phyloP scores from a whole-genome alignment of 1,284 basidiomycete genomes.

The Sporisorium scitamineum region DNA sequence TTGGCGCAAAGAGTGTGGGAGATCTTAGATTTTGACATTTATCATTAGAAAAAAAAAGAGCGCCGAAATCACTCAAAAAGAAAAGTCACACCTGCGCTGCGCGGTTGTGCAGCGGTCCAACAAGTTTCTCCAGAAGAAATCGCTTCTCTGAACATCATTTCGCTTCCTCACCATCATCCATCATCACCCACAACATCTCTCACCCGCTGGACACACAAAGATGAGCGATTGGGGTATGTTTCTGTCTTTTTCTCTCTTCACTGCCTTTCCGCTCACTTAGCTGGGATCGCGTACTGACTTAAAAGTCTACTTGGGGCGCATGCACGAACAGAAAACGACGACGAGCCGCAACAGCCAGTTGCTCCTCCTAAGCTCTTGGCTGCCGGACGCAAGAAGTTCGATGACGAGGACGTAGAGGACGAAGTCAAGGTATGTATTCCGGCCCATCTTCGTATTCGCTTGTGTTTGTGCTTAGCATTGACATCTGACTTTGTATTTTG shows the following conservation, averaged over 20 bases:
- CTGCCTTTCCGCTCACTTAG: background rate
- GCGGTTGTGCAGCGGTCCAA: background rate
- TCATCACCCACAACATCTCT: background rate
- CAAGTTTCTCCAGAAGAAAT: background rate
- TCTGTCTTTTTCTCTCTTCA: too few species aligned
- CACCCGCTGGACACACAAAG: constrained; percentile 3
- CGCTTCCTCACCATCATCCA: constrained; percentile 18
- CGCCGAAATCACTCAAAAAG: background rate
- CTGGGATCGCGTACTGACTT: background rate
- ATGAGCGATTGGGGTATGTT: constrained; percentile 65
- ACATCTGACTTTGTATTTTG: background rate
- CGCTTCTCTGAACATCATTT: background rate
- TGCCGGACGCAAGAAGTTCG: constrained; percentile 58
- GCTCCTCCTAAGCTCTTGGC: constrained; percentile 32
- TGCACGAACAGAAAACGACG: constrained; percentile 59
- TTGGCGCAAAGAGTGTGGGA: background rate
- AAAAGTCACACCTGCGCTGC: background rate
- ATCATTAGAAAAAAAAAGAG: background rate
- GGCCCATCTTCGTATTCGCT: too few species aligned
- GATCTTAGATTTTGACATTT: background rate
- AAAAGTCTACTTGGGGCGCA: background rate
- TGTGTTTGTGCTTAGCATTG: background rate
- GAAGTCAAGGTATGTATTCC: constrained; percentile 56
- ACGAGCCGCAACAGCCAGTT: constrained; percentile 50
- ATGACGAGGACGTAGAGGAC: constrained; percentile 67